Base-by-base conservation (phyloP, 2,329 filamentous ascomycete species). In the Neofusicoccum parvum region DNA sequence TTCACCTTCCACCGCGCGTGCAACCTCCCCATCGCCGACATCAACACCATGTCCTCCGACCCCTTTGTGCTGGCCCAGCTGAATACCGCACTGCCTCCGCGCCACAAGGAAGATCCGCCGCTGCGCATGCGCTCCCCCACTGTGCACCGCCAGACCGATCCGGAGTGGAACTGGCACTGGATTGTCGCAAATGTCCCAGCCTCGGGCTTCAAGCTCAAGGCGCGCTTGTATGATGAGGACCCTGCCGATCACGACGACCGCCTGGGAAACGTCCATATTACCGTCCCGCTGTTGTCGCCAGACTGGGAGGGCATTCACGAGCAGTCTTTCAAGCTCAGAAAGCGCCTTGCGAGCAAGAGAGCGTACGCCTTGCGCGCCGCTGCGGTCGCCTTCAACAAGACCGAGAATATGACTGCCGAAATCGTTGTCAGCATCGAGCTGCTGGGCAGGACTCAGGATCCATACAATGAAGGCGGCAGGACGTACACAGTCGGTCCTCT, bases 151-250 rank as follows among this genome's bases (percentile, higher is more conserved):
- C 89, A 85, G 46, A 89, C 87, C 1, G 86, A 94, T 71, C 94
- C 94, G 0, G 83, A 81, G 54, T 98, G 94, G 94, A 85, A 96
- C 54, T 87, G 89, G 43, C 86, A 92, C 67, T 98, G 94, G 94
- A 84, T 92, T 23, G 90, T 98, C 27, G 92, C 92, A 67, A 96
- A 97, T 70, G 85, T 97, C 1, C 94, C 94, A 0, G 82, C 88
- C 0, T 87, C 86, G 0, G 94, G 94, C 3, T 96, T 97, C 79
- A 86, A 84, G 65, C 84, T 98, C 70, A 97, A 97, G 75, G 92
- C 92, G 67, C 86, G 92, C 62, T 79, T 98, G 17, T 96, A 94
- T 78, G 94, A 98, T 73, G 94, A 98, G 76, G 94, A 98, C 78
- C 88, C 89, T 39, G 87, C 89, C 1, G 92, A 97, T 75, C 87